These are phyloP conservation scores for Umbelopsis sp. DNA, from an alignment of 192 early-diverging fungal genomes.

Conservation along the genomic window DNA sequence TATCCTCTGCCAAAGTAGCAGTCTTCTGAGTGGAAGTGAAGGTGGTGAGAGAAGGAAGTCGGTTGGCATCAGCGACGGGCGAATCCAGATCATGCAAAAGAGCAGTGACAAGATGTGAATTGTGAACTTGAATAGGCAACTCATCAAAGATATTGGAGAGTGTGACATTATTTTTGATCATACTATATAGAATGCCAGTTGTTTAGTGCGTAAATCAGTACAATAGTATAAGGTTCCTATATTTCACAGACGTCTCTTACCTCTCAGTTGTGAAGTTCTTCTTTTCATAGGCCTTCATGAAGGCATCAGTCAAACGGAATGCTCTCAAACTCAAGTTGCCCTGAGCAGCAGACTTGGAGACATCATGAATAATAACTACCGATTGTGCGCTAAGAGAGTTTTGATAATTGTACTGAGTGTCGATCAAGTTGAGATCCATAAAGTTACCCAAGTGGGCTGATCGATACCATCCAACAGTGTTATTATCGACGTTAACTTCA, in stretches of 20 bases:
- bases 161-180: constrained; percentile 76
- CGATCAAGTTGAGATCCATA: constrained; percentile 88
- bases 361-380: constrained; percentile 94
- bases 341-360: constrained; percentile 76
- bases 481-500: constrained; percentile 93
- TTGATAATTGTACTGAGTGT: constrained; percentile 91
- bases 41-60: constrained; percentile 65
- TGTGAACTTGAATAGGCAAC: constrained; percentile 85
- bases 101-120: constrained; percentile 78
- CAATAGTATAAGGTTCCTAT: too few species aligned
- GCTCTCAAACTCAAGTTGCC: constrained; percentile 88
- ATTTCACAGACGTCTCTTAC: constrained; percentile 9
- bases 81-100: constrained; percentile 75
- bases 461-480: constrained; percentile 98
- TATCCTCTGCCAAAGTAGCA: constrained; percentile 36
- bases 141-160: constrained; percentile 89
- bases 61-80: constrained; percentile 47
- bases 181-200: constrained; percentile 21
- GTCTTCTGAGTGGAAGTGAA: constrained; percentile 41
- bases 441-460: constrained; percentile 87
- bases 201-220: background rate
- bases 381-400: constrained; percentile 74
- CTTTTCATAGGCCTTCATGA: constrained; percentile 82
- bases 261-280: constrained; percentile 86
- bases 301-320: constrained; percentile 82